Evolutionary conservation across 352 stramenopile species (phyloP).

Genomic region (Pythium myriotylum): DNA sequence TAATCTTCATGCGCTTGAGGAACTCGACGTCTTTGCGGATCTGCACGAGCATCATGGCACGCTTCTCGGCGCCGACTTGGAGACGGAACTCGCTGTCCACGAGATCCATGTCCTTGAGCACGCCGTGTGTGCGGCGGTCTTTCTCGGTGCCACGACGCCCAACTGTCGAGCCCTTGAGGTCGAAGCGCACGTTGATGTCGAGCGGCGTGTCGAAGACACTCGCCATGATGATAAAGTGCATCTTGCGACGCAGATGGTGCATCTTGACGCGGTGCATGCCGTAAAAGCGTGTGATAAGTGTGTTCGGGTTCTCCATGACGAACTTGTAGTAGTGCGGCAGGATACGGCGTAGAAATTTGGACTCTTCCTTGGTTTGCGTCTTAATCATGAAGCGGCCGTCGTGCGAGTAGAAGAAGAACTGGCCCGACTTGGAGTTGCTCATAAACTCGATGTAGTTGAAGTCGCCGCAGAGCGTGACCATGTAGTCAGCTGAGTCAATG

Average conservation of each 20-base stretch:
- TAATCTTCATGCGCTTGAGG: slow-evolving; percentile 93
- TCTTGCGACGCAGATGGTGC: slow-evolving; percentile 93
- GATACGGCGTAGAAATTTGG: slow-evolving; percentile 97
- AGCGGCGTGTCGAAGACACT: slow-evolving; percentile 96
- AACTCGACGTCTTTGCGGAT: slow-evolving; percentile 91
- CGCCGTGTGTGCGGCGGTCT: slow-evolving; percentile 58
- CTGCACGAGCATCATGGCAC: slow-evolving; percentile 83
- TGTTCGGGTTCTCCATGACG: slow-evolving; percentile 96
- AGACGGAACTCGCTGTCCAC: slow-evolving; percentile 83
- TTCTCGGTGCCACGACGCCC: slow-evolving; percentile 69
- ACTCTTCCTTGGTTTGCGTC: slow-evolving; percentile 98
- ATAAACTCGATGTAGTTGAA: slow-evolving; percentile 99
- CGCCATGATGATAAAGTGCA: slow-evolving; percentile 97
- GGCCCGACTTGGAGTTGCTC: slow-evolving; percentile 97
- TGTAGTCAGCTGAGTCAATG: slow-evolving; percentile 86
- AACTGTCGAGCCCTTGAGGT: slow-evolving; percentile 93
- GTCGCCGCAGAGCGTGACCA: slow-evolving; percentile 91
- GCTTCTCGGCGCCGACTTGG: slow-evolving; percentile 76
- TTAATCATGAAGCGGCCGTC: slow-evolving; percentile 99
- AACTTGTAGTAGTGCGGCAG: slow-evolving; percentile 98
- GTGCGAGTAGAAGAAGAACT: slow-evolving; percentile 99
- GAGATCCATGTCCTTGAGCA: slow-evolving; percentile 93
- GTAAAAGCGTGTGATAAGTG: slow-evolving; percentile 96
- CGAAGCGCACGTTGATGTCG: slow-evolving; percentile 86
- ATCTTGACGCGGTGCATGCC: slow-evolving; percentile 99